phyloP scores from a whole-genome alignment of 805 yeast species.

The Metahyphopichia silvanorum region DNA sequence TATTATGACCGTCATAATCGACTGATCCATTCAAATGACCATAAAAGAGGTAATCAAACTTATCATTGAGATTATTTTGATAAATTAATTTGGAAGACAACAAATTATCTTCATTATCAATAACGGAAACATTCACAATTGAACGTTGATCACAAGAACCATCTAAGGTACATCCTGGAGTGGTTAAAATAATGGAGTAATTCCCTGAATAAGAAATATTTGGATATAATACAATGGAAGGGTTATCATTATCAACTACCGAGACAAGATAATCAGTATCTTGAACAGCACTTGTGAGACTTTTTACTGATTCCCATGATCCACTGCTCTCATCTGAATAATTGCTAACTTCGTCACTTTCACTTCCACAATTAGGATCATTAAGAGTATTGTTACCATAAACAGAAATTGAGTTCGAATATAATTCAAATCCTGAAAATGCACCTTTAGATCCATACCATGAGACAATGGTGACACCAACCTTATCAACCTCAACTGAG shows the following conservation, averaged over 20 bases:
- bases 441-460: slow-evolving; percentile 72
- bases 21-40: slow-evolving; percentile 61
- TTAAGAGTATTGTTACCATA: slow-evolving; percentile 78
- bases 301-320: slow-evolving; percentile 22
- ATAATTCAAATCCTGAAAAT: slow-evolving; percentile 70
- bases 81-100: slow-evolving; percentile 49
- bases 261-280: slow-evolving; percentile 34
- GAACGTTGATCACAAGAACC: slow-evolving; percentile 70
- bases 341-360: slow-evolving; percentile 18
- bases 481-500: slow-evolving; percentile 52
- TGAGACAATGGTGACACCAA: slow-evolving; percentile 61
- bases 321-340: slow-evolving; percentile 24
- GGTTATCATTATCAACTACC: slow-evolving; percentile 20
- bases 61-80: slow-evolving; percentile 77
- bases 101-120: slow-evolving; percentile 43
- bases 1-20: slow-evolving; percentile 20
- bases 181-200: slow-evolving; percentile 68
- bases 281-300: slow-evolving; percentile 26
- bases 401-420: slow-evolving; percentile 53
- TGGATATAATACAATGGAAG: slow-evolving; percentile 57
- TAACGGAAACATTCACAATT: slow-evolving; percentile 70
- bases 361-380: slow-evolving; percentile 54
- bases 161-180: slow-evolving; percentile 83
- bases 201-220: slow-evolving; percentile 70
- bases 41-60: slow-evolving; percentile 72